These are phyloP conservation scores for Euryodendron excelsum DNA, from an alignment of 148 eudicot species.

Conservation along the genomic window DNA sequence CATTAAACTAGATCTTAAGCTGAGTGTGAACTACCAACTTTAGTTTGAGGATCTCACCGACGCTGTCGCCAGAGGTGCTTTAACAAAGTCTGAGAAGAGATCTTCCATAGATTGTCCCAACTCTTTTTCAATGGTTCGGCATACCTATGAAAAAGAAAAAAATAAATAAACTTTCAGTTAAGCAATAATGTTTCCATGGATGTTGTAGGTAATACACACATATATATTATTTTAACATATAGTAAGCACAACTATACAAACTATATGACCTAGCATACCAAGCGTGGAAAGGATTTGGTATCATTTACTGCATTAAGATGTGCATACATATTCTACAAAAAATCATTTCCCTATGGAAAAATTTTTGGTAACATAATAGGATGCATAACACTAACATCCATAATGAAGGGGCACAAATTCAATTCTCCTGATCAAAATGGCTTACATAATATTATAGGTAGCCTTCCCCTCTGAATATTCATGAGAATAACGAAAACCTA, in stretches of 20 bases:
- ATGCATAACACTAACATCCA: no score
- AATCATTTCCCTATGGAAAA: no score
- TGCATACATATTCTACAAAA: no score
- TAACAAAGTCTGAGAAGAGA: slow-evolving; percentile 60
- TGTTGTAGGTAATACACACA: background rate
- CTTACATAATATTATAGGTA: background rate
- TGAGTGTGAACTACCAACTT: background rate
- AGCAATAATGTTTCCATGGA: background rate
- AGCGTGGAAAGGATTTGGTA: no score
- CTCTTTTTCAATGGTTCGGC: slow-evolving; percentile 63
- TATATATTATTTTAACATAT: background rate
- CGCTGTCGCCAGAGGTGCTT: slow-evolving; percentile 85
- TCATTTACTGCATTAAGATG: no score
- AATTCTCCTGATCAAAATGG: no score
- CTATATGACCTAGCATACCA: no score
- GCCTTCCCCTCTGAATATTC: background rate
- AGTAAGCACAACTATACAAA: background rate
- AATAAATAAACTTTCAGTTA: background rate
- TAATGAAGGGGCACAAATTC: no score
- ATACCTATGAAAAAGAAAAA: slow-evolving; percentile 44
- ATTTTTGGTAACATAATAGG: no score
- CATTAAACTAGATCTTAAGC: background rate
- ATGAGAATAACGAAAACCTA: no score
- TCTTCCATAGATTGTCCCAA: slow-evolving; percentile 73
- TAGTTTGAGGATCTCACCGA: slow-evolving; percentile 63